Evolutionary conservation across 495 filamentous ascomycete genomes (phyloP), one percentile per base, ranked within the genome.

Genomic region (Sordaria brevicollis): DNA sequence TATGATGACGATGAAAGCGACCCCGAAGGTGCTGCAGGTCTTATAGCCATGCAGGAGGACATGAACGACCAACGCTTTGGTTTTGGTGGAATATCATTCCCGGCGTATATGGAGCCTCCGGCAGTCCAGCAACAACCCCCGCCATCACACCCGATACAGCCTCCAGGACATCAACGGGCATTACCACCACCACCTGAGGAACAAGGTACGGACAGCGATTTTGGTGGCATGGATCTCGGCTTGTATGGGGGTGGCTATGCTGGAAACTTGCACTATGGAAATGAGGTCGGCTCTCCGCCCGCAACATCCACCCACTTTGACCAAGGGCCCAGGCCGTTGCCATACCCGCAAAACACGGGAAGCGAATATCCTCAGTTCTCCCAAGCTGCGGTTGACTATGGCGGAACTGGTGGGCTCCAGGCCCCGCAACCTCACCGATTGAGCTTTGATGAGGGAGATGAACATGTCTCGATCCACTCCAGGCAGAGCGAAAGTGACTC

Each of bases 381-480:
- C 10, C 74, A 82, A 34, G 83, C 79, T 1, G 79, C 80, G 9
- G 77, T 85, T 11, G 94, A 98, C 76, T 91, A 91, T 33, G 90
- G 85, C 36, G 95, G 91, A 15, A 97, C 93, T 13, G 94, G 94
- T 15, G 94, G 94, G 4, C 81, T 97, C 21, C 86, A 92, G 21
- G 86, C 91, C 69, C 93, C 93, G 19, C 84, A 83, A 62, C 83
- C 83, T 0, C 87, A 89, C 70, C 81, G 93, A 67, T 82, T 94
- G 75, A 97, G 94, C 77, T 98, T 94, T 74, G 95, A 99, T 75
- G 94, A 97, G 76, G 95, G 92, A 0, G 95, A 97, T 75, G 95
- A 99, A 73, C 82, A 75, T 72, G 91, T 76, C 73, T 85, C 71
- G 67, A 79, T 82, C 72, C 81, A 79, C 76, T 86, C 74, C 72